phyloP scores from a whole-genome alignment of 352 stramenopile species.

The Pilasporangium apinafurcum region DNA sequence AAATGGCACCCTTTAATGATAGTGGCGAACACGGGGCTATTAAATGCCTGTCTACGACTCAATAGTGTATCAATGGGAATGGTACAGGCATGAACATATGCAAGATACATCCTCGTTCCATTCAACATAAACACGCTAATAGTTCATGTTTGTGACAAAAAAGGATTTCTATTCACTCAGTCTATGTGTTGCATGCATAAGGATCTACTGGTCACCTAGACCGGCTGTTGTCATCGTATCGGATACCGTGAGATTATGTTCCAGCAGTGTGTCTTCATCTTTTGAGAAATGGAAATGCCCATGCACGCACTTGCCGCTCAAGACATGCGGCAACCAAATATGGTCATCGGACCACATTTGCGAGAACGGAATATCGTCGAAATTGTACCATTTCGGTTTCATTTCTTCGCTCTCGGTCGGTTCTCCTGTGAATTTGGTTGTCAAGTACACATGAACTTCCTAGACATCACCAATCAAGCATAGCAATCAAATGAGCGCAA shows the following conservation, averaged over 20 bases:
- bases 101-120: too few species aligned
- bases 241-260: constrained; percentile 23
- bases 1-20: too few species aligned
- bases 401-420: constrained; percentile 88
- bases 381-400: constrained; percentile 73
- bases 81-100: not conserved
- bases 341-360: constrained; percentile 87
- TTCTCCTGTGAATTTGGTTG: constrained; percentile 48
- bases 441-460: constrained; percentile 84
- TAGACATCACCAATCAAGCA: constrained; percentile 2
- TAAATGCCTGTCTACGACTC: too few species aligned
- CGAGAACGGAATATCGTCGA: constrained; percentile 56
- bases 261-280: constrained; percentile 64
- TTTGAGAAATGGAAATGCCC: constrained; percentile 68
- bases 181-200: too few species aligned
- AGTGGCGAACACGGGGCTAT: too few species aligned
- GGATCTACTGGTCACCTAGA: too few species aligned
- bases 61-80: not conserved
- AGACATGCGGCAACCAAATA: constrained; percentile 76
- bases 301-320: constrained; percentile 54
- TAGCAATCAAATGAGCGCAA: not conserved
- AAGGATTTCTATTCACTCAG: too few species aligned
- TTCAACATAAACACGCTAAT: not conserved
- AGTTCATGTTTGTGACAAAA: not conserved
- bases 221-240: constrained; percentile 17